Percentiles rank a stretch among this genome's conserved stretches.
These are phyloP conservation scores for Paramecium sexaurelia DNA, from an alignment of 73 alveolate species.

Conservation along the genomic window DNA sequence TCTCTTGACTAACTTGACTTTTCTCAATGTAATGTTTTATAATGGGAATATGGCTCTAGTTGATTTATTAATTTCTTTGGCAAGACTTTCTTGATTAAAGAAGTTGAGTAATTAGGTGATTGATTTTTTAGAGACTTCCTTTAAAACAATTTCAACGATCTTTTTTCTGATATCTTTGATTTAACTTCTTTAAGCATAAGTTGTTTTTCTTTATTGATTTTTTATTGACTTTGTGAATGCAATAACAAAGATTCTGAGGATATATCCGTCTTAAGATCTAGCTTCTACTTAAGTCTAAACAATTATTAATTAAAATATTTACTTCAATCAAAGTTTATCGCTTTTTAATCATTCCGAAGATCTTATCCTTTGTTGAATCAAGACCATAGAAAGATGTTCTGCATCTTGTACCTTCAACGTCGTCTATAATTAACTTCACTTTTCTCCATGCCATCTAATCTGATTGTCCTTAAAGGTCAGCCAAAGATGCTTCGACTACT, in stretches of 20 bases:
- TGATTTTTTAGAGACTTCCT: conserved; percentile 81
- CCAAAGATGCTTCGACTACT: conserved; percentile 89
- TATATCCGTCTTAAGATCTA: conserved; percentile 88
- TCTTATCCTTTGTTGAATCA: conserved; percentile 93
- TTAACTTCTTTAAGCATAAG: conserved; percentile 91
- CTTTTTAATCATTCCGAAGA: conserved; percentile 91
- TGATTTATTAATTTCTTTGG: conserved; percentile 85
- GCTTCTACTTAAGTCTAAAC: conserved; percentile 81
- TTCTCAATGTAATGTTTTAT: conserved; percentile 88
- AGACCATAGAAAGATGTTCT: conserved; percentile 93
- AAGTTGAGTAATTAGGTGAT: conserved; percentile 83
- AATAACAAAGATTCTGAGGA: conserved; percentile 89
- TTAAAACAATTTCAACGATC: conserved; percentile 86
- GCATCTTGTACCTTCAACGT: conserved; percentile 91
- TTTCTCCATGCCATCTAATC: conserved; percentile 78
- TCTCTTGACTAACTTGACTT: conserved; percentile 94
- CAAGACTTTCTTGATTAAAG: conserved; percentile 77
- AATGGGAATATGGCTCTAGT: conserved; percentile 92
- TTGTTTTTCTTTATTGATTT: conserved; percentile 87
- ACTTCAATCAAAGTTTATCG: conserved; percentile 95
- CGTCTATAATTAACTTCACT: conserved; percentile 95
- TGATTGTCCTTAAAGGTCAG: conserved; percentile 72
- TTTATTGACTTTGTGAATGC: conserved; percentile 90
- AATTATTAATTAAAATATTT: conserved; percentile 55
- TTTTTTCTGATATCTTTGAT: conserved; percentile 90